phyloP scores from a whole-genome alignment of 331 rosid species.

The Cydonia oblonga region DNA sequence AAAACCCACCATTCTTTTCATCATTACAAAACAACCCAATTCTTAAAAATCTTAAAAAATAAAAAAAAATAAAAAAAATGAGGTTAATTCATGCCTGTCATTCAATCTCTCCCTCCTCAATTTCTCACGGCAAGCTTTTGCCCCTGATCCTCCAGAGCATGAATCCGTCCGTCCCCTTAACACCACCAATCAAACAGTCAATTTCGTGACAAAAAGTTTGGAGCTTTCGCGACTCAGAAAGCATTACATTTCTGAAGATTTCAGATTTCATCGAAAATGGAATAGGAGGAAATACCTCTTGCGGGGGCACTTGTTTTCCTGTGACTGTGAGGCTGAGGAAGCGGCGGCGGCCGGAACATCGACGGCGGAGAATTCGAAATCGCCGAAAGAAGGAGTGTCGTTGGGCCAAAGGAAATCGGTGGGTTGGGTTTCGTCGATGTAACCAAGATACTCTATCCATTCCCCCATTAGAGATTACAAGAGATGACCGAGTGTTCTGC shows the following conservation, averaged over 20 bases:
- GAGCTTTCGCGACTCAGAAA: neutral
- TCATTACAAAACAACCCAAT: neutral
- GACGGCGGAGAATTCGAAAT: slow-evolving; percentile 30
- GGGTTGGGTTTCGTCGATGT: slow-evolving; percentile 37
- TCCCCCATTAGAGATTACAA: neutral
- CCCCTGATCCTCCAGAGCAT: slow-evolving; percentile 31
- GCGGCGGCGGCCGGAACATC: slow-evolving; percentile 11
- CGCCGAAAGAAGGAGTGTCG: slow-evolving; percentile 19
- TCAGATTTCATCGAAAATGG: neutral
- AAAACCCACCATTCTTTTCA: neutral
- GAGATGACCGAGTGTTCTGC: neutral
- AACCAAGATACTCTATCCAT: neutral
- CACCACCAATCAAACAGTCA: neutral
- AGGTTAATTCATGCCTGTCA: slow-evolving; percentile 51
- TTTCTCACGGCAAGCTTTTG: slow-evolving; percentile 85
- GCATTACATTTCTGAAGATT: neutral
- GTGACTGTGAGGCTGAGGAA: neutral
- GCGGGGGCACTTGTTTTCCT: slow-evolving; percentile 27
- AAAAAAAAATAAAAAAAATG: neutral
- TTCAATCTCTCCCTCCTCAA: slow-evolving; percentile 78
- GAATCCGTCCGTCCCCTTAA: slow-evolving; percentile 46
- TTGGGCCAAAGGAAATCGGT: slow-evolving; percentile 47
- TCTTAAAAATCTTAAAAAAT: neutral
- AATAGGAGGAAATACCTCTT: slow-evolving; percentile 48
- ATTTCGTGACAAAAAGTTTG: neutral